Evolutionary conservation across 2,329 filamentous ascomycete genomes (phyloP).

Genomic region (Trichothecium roseum): DNA sequence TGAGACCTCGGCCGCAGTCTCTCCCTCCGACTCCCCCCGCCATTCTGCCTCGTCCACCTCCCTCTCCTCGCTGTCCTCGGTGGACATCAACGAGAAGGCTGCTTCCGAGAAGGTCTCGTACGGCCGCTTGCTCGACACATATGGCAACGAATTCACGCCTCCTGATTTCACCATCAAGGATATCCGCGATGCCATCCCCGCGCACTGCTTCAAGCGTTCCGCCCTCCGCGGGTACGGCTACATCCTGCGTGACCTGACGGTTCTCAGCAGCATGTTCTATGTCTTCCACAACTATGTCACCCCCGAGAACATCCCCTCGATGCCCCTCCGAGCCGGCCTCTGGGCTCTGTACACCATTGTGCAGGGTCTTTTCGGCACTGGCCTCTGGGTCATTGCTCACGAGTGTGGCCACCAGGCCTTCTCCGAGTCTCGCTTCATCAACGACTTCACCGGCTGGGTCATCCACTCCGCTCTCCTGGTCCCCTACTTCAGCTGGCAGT

Average conservation of each 20-base stretch:
- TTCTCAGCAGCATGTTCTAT: conserved; percentile 69
- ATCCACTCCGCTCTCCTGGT: conserved; percentile 82
- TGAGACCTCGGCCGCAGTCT: conserved; percentile 46
- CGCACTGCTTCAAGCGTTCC: conserved; percentile 92
- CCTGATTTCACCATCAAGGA: conserved; percentile 97
- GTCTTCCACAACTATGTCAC: conserved; percentile 85
- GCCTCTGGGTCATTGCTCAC: conserved; percentile 92
- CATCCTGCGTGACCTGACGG: conserved; percentile 70
- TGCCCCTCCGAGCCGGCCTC: conserved; percentile 51
- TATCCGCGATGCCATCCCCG: conserved; percentile 91
- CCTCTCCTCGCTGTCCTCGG: conserved; percentile 76
- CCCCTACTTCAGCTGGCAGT: conserved; percentile 99
- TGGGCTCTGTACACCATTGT: conserved; percentile 63
- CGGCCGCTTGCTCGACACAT: conserved; percentile 73
- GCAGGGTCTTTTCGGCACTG: conserved; percentile 88
- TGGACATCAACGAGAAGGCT: conserved; percentile 33
- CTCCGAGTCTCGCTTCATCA: conserved; percentile 81
- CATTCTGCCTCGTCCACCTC: conserved; percentile 75
- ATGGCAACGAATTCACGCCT: conserved; percentile 88
- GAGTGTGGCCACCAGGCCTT: conserved; percentile 97
- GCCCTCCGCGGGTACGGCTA: conserved; percentile 66
- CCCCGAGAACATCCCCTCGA: conserved; percentile 68
- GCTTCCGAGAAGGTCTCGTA: conserved; percentile 19
- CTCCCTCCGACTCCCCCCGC: conserved; percentile 49
- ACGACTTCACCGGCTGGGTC: conserved; percentile 88